A percentile compares a stretch with the other conserved stretches of the same genome.
phyloP scores from a whole-genome alignment of 495 filamentous ascomycete species.

The Cercophora newfieldiana region DNA sequence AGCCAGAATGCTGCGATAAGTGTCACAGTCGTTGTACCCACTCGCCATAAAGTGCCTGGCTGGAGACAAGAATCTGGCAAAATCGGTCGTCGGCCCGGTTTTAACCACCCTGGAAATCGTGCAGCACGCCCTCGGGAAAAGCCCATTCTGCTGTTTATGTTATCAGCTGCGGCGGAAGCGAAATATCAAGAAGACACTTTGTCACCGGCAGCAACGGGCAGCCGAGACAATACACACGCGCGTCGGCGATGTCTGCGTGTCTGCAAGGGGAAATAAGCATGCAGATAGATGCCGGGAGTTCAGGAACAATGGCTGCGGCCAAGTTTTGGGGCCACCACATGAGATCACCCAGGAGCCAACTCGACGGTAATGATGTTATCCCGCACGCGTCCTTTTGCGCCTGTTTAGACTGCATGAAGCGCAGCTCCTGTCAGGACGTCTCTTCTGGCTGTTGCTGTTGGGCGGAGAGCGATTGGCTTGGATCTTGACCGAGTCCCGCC shows the following conservation, averaged over 20 bases:
- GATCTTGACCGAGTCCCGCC: not conserved
- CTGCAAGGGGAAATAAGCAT: constrained; percentile 2
- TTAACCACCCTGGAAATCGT: constrained; percentile 19
- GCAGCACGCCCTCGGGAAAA: constrained; percentile 18
- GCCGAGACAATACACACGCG: not conserved
- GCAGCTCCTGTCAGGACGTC: not conserved
- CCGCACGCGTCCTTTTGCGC: not conserved
- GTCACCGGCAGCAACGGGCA: constrained; percentile 3
- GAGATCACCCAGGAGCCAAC: not conserved
- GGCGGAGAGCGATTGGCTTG: constrained; percentile 5
- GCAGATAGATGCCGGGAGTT: not conserved
- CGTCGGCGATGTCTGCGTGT: not conserved
- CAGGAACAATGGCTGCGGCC: not conserved
- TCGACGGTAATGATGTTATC: constrained; percentile 6
- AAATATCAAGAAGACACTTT: constrained; percentile 7
- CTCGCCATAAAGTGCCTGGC: constrained; percentile 17
- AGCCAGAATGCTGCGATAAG: constrained; percentile 43
- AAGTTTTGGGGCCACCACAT: not conserved
- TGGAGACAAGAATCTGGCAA: constrained; percentile 41
- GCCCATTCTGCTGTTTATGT: constrained; percentile 1
- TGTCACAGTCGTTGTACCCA: constrained; percentile 21
- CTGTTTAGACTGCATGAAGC: not conserved
- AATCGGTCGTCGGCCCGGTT: constrained; percentile 49
- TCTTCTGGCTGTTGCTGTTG: not conserved
- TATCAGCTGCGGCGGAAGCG: constrained; percentile 16